These are phyloP conservation scores for Lithohypha guttulata DNA, from an alignment of 2,329 filamentous ascomycete species.

Conservation along the genomic window DNA sequence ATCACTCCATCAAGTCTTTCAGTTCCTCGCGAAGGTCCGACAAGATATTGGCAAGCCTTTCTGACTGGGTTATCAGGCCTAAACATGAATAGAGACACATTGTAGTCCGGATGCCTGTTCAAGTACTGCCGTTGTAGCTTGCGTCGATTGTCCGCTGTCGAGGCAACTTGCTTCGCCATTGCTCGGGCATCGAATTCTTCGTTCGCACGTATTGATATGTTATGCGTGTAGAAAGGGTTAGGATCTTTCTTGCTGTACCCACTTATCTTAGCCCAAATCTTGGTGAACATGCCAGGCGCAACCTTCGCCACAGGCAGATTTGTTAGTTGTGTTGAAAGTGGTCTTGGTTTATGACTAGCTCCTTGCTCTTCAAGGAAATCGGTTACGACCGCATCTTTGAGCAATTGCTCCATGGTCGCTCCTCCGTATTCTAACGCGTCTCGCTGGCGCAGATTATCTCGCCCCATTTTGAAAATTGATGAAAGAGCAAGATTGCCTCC, in stretches of 20 bases:
- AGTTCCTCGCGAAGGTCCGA: conserved; percentile 77
- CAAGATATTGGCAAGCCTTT: conserved; percentile 73
- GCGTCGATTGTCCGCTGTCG: conserved; percentile 69
- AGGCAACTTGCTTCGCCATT: conserved; percentile 84
- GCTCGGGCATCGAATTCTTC: conserved; percentile 72
- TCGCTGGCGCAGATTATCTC: conserved; percentile 50
- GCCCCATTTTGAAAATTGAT: conserved; percentile 55
- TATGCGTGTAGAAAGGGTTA: conserved; percentile 87
- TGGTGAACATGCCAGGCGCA: conserved; percentile 48
- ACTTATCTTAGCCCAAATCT: conserved; percentile 50
- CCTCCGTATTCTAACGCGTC: conserved; percentile 88
- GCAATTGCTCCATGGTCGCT: conserved; percentile 86
- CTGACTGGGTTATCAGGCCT: conserved; percentile 65
- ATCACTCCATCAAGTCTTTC: conserved; percentile 83
- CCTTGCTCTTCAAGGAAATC: conserved; percentile 80
- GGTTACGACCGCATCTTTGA: conserved; percentile 89
- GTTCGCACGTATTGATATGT: conserved; percentile 59
- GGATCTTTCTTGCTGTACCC: conserved; percentile 57
- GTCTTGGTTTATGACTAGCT: conserved; percentile 20
- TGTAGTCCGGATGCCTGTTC: conserved; percentile 76
- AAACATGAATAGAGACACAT: conserved; percentile 84
- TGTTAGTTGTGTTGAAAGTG: conserved; percentile 24
- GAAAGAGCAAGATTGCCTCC: conserved; percentile 63
- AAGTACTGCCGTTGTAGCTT: conserved; percentile 86
- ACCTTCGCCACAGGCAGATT: conserved; percentile 24